Evolutionary conservation across 257 asterid species (phyloP).

Genomic region (Catharanthus roseus): DNA sequence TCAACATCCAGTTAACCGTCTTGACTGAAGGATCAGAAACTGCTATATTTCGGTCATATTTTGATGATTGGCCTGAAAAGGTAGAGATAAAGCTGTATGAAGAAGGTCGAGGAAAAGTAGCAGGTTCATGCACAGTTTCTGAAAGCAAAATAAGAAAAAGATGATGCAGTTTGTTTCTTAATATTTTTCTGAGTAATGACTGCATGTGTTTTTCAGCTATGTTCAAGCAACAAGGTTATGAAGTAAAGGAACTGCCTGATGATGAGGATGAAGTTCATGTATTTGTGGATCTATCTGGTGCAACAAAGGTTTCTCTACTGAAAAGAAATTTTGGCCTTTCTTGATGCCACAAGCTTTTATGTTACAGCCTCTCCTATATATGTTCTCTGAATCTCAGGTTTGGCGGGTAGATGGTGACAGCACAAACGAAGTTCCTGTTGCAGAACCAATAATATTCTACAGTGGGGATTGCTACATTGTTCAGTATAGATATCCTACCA

Average conservation of each 20-base stretch:
- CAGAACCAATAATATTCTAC: constrained; percentile 54
- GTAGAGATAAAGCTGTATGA: constrained; percentile 36
- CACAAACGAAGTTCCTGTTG: constrained; percentile 38
- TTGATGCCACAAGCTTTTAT: neutral
- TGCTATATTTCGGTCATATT: constrained; percentile 53
- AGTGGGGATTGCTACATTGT: constrained; percentile 80
- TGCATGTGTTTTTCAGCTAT: constrained; percentile 26
- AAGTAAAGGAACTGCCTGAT: constrained; percentile 33
- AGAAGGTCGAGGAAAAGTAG: constrained; percentile 82
- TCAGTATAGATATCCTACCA: constrained; percentile 56
- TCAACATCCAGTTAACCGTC: constrained; percentile 21
- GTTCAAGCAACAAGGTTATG: constrained; percentile 37
- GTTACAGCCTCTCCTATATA: neutral
- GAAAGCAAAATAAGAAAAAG: neutral
- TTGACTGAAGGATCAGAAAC: constrained; percentile 79
- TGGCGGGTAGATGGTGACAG: constrained; percentile 60
- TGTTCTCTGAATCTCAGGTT: constrained; percentile 38
- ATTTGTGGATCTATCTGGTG: constrained; percentile 28
- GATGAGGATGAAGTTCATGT: constrained; percentile 21
- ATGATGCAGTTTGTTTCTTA: neutral
- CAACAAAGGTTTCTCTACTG: constrained; percentile 19
- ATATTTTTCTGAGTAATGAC: neutral
- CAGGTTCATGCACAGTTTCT: constrained; percentile 43
- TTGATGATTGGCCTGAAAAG: constrained; percentile 65
- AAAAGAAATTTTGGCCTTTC: neutral